Conservation (phyloP, 306 rosid species). For the Pyrus communis region DNA sequence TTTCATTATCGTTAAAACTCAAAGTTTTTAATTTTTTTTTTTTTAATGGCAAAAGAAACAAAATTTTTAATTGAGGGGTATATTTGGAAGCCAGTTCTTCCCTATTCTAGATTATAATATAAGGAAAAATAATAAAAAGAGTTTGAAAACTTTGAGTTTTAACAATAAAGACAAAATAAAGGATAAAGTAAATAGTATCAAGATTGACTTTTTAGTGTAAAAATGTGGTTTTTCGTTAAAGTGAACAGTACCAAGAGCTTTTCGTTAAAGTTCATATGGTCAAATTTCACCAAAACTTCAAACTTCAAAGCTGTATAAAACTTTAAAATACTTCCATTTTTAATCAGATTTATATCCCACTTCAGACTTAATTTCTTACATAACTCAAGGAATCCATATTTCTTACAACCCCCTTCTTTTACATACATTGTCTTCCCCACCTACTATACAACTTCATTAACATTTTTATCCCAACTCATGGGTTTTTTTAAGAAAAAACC, state of each 20-base stretch:
- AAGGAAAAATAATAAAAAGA: no score
- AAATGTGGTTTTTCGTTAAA: no score
- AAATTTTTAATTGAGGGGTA: neutral
- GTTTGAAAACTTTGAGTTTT: no score
- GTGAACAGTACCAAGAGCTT: no score
- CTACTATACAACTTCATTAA: neutral
- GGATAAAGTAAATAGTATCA: no score
- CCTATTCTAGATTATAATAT: neutral
- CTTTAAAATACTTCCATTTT: neutral
- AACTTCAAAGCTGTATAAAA: neutral
- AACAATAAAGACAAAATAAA: no score
- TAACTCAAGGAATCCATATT: neutral
- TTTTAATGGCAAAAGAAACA: neutral
- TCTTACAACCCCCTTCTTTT: neutral
- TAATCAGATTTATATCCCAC: neutral
- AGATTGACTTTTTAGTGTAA: no score
- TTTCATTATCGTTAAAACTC: no score
- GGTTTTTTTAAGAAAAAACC: neutral
- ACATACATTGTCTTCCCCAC: neutral
- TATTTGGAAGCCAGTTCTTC: neutral
- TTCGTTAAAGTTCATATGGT: neutral
- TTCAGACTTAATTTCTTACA: neutral
- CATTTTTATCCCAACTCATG: neutral
- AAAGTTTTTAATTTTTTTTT: no score
- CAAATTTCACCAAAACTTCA: neutral